These are phyloP conservation scores for Heracleum sosnowskyi DNA, from an alignment of 129 eudicot genomes.

Conservation along the genomic window DNA sequence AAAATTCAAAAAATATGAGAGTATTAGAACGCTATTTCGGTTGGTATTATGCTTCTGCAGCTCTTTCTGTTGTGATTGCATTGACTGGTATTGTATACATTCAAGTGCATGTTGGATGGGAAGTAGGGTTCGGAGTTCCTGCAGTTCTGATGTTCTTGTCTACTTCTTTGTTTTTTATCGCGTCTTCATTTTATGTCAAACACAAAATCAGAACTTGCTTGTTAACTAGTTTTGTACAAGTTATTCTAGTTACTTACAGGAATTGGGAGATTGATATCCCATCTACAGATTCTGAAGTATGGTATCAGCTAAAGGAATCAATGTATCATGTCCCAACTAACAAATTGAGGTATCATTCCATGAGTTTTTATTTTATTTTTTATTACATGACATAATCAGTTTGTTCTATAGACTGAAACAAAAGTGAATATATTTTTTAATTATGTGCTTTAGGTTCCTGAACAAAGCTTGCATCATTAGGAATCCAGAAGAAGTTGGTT, in stretches of 20 bases:
- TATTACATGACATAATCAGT: neutral
- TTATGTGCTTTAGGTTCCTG: neutral
- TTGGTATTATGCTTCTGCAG: neutral
- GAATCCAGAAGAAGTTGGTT: neutral
- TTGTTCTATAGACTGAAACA: neutral
- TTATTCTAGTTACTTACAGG: neutral
- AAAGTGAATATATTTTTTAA: neutral
- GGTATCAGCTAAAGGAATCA: neutral
- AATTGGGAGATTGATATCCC: neutral
- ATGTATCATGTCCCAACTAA: neutral
- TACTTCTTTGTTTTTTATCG: neutral
- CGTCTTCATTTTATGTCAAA: neutral
- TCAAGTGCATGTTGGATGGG: neutral
- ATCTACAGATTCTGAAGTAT: neutral
- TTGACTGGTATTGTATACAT: neutral
- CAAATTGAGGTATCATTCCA: neutral
- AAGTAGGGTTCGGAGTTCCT: neutral
- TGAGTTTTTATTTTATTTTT: neutral
- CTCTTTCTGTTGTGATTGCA: neutral
- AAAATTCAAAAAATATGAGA: neutral
- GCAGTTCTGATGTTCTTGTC: neutral
- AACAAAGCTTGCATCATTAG: neutral
- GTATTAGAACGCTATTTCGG: neutral
- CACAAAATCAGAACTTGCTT: neutral
- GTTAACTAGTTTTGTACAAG: neutral